Evolutionary conservation across 805 yeast species (phyloP).

Genomic region (Wickerhamiella azymoides): DNA sequence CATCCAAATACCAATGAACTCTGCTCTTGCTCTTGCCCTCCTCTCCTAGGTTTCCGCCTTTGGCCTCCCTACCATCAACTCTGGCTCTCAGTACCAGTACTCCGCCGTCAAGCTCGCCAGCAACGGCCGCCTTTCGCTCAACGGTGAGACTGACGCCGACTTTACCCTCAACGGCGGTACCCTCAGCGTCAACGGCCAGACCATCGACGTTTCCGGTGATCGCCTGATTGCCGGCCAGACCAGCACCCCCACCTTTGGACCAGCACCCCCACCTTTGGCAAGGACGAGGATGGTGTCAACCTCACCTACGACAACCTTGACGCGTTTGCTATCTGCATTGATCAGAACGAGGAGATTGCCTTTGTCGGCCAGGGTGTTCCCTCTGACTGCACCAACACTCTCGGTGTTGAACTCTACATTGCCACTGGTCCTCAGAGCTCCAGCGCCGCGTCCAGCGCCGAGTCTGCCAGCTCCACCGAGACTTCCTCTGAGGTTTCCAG

Average conservation of each 20-base stretch:
- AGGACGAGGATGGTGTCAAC: neutral
- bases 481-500: neutral
- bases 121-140: conserved; percentile 2
- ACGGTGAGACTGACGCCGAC: conserved; percentile 1
- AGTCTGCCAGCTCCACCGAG: neutral
- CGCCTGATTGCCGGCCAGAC: neutral
- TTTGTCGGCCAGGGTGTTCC: neutral
- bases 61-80: neutral
- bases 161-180: neutral
- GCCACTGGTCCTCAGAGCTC: neutral
- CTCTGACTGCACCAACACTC: neutral
- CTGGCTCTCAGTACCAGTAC: conserved; percentile 2
- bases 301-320: neutral
- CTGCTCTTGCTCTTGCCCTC: conserved; percentile 1
- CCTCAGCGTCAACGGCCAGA: neutral
- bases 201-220: neutral
- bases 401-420: neutral
- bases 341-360: neutral
- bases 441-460: neutral
- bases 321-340: neutral
- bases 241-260: too few species aligned
- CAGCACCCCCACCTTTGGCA: neutral
- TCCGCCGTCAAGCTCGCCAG: neutral
- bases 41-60: neutral
- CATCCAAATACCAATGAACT: neutral